A percentile compares a stretch with the other conserved stretches of the same genome.
These are phyloP conservation scores for Wickerhamiella sergipiensis DNA, from an alignment of 805 yeast genomes.

Conservation along the genomic window DNA sequence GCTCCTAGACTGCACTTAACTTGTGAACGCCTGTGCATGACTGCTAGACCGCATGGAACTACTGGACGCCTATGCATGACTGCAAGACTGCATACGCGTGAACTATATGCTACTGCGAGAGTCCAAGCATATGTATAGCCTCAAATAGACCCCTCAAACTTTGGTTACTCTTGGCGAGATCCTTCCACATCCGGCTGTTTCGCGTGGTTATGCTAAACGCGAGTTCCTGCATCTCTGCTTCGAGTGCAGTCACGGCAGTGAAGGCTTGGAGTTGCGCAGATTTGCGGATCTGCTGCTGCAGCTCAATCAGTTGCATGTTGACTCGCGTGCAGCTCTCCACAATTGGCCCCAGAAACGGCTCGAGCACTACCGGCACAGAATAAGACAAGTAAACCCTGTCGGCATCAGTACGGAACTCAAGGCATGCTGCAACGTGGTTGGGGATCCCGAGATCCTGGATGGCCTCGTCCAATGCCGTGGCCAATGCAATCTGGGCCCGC, in stretches of 20 bases:
- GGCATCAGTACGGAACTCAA: neutral
- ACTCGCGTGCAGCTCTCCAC: neutral
- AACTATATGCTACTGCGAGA: no score
- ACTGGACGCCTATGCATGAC: no score
- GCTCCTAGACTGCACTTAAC: no score
- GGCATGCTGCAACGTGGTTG: neutral
- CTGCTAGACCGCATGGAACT: no score
- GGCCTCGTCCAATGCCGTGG: neutral
- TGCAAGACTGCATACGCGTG: no score
- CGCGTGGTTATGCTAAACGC: neutral
- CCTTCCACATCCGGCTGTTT: neutral
- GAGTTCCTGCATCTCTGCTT: neutral
- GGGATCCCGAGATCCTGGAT: neutral
- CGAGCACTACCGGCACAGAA: neutral
- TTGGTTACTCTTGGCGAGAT: neutral
- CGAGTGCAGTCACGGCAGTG: neutral
- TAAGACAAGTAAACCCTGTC: neutral
- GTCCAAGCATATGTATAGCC: neutral
- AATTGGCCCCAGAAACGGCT: neutral
- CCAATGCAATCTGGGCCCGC: neutral
- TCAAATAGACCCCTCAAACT: neutral
- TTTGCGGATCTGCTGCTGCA: neutral
- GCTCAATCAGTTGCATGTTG: neutral
- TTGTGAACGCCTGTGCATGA: no score
- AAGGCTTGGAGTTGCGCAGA: neutral